Conservation (phyloP, 768 basidiomycete species). For the Holtermannia corniformis region DNA sequence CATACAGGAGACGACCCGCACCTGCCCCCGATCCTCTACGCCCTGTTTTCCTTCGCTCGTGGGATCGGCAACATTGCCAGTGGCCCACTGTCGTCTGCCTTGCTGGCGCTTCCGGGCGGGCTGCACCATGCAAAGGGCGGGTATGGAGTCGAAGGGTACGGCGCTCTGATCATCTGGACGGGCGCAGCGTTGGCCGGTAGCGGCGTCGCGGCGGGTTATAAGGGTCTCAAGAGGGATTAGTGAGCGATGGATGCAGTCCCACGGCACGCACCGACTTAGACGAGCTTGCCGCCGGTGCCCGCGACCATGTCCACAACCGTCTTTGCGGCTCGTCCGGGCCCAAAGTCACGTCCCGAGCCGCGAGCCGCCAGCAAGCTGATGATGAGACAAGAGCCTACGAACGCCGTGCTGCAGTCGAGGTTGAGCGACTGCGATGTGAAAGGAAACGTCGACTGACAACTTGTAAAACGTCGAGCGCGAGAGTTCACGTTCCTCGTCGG, state of each 20-base stretch:
- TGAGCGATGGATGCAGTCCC: neutral
- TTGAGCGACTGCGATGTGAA: neutral
- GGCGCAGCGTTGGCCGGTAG: conserved; percentile 12
- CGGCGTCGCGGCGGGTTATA: conserved; percentile 20
- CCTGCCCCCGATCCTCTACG: conserved; percentile 17
- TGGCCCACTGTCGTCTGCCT: conserved; percentile 14
- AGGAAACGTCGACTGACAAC: too few relatives aligned
- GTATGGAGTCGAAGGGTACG: conserved; percentile 18
- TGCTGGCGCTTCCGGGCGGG: conserved; percentile 5
- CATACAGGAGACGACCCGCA: conserved; percentile 14
- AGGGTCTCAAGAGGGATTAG: conserved; percentile 18
- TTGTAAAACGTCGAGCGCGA: conserved; percentile 40
- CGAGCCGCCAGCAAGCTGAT: conserved; percentile 35
- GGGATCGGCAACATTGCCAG: conserved; percentile 17
- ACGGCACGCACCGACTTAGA: conserved; percentile 7
- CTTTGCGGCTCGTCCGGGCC: conserved; percentile 24
- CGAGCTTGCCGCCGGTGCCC: conserved; percentile 25
- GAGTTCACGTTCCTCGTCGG: conserved; percentile 39
- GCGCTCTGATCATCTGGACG: conserved; percentile 20
- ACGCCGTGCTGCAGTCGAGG: conserved; percentile 27
- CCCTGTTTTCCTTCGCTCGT: conserved; percentile 19
- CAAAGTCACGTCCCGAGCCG: conserved; percentile 23
- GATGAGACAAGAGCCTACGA: conserved; percentile 40
- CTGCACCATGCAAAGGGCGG: conserved; percentile 13
- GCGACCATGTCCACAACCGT: conserved; percentile 23